Base-by-base conservation (phyloP, 2,329 filamentous ascomycete genomes). In the Fusarium odoratissimum region DNA sequence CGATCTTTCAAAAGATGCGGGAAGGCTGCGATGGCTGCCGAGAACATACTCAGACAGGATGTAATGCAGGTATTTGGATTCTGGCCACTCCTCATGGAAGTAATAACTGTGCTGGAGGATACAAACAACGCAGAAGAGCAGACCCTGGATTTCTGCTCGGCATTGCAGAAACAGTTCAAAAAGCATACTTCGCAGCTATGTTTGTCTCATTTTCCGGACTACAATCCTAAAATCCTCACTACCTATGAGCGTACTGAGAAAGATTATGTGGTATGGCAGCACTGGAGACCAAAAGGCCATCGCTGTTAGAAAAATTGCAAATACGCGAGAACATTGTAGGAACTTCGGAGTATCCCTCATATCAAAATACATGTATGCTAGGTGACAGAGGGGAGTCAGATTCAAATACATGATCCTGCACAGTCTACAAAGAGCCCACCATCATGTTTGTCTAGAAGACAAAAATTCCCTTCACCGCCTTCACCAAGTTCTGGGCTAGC, bases 401-500 rank as follows among this genome's bases (percentile, higher is more conserved):
- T 33, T 25, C 11, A 10, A 19, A 19, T 14, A 23, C 11, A 14
- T 9, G 11, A 8, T 12, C 16, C 6, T 16, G 28, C 8, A 14
- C 28, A 23, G 6, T 31, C 19, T 11, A 4, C 21, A 23, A 23
- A 25, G 52, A 10, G 2, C 0, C 11, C n/a, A 8, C 2, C 8
- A 8, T 7, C 1, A 25, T 25, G 19, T 21, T 38, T 8, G 1
- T 13, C 33, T 58, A 71, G 8, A 70, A 60, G 1, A 30, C 14
- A 31, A 73, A 60, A 21, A 33, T 23, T 6, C 28, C 30, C 3
- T 33, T 37, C 12, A 70, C 37, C 19, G 45, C 42, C 8, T 69
- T 64, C 8, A 65, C 60, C 17, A 74, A 48, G 8, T 67, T 68
- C 23, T 71, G 60, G 3, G 71, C 67, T 6, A 74, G 21, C 5